Evolutionary conservation across 306 rosid species (phyloP), one percentile per base, ranked within the genome.

Genomic region (Herpetospermum pedunculosum): DNA sequence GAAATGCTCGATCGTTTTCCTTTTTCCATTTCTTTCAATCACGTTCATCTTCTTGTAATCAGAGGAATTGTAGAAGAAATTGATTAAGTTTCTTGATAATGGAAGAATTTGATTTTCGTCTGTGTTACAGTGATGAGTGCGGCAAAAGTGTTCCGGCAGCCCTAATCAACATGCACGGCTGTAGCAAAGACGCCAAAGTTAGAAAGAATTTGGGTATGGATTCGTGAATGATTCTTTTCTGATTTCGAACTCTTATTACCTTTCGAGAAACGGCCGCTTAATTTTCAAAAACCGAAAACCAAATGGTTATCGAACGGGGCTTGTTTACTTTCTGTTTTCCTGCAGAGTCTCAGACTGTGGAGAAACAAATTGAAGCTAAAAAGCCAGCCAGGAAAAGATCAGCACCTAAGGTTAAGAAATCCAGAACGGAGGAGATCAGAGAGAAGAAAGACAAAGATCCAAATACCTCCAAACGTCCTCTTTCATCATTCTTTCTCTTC

Each of bases 111-210:
- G 18, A 21, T 19, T 64, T 12, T n/a, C 0, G 0, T 12, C 10
- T 40, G 47, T 5, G 19, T 41, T 84, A 72, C 85, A 93, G 99
- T 43, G 92, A 78, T 0, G 97, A 92, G 64, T 91, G 99, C 47
- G 81, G 81, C 46, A 94, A 85, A 74, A 81, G 84, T 82, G 96
- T 94, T 48, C 90, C 97, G 0, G 90, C 79, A 5, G 99, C 95
- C 0, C 87, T 92, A 59, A 94, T 94, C 49, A 80, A 73, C 82
- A 86, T 94, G 85, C 96, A 94, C 65, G 80, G 82, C 64, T 94
- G 99, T 65, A 89, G 96, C 78, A 89, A 87, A 0, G 97, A 94
- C 4, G 96, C 96, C 46, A 94, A 89, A 78, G 89, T 91, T 70
- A 91, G 83, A 82, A 78, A 82, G 87, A 87, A 89, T 29, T 83